These are phyloP conservation scores for Panicum hallii DNA, from an alignment of 202 grass and related monocot genomes.

Conservation along the genomic window DNA sequence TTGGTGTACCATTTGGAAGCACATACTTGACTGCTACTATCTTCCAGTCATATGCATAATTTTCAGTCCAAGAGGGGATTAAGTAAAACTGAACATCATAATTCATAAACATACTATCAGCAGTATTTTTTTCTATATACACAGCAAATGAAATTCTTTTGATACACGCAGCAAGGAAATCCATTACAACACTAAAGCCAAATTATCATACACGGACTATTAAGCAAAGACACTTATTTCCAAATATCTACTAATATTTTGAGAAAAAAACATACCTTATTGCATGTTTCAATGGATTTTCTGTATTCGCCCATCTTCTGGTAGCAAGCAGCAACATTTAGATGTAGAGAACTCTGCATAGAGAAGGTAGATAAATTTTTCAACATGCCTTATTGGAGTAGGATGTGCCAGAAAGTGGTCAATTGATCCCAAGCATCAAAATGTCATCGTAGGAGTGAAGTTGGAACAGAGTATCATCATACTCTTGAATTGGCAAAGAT, in stretches of 20 bases:
- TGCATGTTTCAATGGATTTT: conserved; percentile 93
- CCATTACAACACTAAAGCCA: conserved; percentile 26
- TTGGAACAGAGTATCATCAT: conserved; percentile 36
- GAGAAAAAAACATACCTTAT: conserved; percentile 66
- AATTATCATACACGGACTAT: conserved; percentile 27
- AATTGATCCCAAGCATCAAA: conserved; percentile 13
- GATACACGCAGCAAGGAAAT: background rate
- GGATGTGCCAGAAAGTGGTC: conserved; percentile 21
- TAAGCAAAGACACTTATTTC: background rate
- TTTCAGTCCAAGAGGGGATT: background rate
- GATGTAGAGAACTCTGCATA: conserved; percentile 82
- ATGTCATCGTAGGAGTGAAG: conserved; percentile 8
- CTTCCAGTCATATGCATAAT: conserved; percentile 1
- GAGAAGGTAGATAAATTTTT: conserved; percentile 42
- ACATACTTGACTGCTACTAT: conserved; percentile 1
- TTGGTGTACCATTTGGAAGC: background rate
- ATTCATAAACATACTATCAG: background rate
- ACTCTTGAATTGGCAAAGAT: conserved; percentile 97
- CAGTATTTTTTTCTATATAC: background rate
- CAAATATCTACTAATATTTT: conserved; percentile 1
- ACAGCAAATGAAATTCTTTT: background rate
- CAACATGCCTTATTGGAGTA: background rate
- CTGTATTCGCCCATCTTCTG: conserved; percentile 87
- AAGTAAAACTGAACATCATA: conserved; percentile 19
- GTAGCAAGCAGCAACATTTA: conserved; percentile 97